Evolutionary conservation across 305 asterid species (phyloP), one percentile per base, ranked within the genome.

Genomic region (Coffea humblotiana): DNA sequence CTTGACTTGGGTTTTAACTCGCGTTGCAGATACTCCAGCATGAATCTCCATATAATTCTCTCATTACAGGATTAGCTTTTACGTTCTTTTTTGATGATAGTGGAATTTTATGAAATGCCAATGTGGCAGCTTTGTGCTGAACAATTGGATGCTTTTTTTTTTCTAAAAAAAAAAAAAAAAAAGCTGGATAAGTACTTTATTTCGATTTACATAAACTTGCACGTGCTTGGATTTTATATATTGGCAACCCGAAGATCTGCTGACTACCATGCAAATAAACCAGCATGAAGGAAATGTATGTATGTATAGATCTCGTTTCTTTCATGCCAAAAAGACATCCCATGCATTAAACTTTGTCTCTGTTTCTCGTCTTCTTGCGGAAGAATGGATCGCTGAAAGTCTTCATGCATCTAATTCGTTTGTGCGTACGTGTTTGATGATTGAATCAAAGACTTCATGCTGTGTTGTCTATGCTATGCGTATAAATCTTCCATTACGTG

Each of bases 1-100:
- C 13, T 10, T 85, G 88, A 87, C 83, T 78, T 78, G 67, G 82
- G 85, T 60, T 48, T 49, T 84, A 80, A 82, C 77, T 85, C 85
- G 87, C 83, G 72, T 86, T 83, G 80, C 82, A 80, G 85, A 82
- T 82, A 81, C 89, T 77, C 83, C 78, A 16, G 78, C 71, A 74
- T 81, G 85, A 83, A 83, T 85, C 84, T 84, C 71, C 58, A 77
- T 70, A 58, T 86, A 78, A 71, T 77, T 66, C 74, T 83, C 72
- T 48, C 79, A 71, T 76, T 82, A 75, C 77, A 75, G 60, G 78
- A 70, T 70, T 69, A 74, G 61, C 82, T 72, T 83, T 80, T 79
- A 48, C 78, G 51, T 40, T 58, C 75, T 52, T 76, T 77, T 64
- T 49, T 78, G 74, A 56, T 78, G 76, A 56, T 71, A 35, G 64